Evolutionary conservation across 106 monocot genomes (phyloP), one percentile per base, ranked within the genome.

Genomic region (Acorus gramineus): DNA sequence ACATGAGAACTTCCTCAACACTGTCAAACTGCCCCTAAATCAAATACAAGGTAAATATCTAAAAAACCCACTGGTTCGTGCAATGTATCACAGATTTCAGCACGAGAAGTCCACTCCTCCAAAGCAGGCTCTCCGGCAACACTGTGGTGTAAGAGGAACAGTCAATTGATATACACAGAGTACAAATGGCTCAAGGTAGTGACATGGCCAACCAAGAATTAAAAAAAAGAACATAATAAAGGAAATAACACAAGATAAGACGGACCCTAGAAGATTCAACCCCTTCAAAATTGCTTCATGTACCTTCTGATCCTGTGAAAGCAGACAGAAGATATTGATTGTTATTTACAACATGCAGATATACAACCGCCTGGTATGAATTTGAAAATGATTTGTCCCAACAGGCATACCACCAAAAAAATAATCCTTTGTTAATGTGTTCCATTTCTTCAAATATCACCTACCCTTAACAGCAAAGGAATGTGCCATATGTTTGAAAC

Each of bases 401-500:
- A 28, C 28, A 1, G 28, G 28, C 28, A 28, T 28, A 28, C 28
- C 28, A 28, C 28, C 28, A 28, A 28, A 28, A 28, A 28, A 28
- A 28, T 28, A 28, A 28, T 28, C 28, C 0, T 28, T 28, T 28
- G 28, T 28, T 28, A 28, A 28, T 28, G 28, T 28, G 28, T 28
- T 28, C 28, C 28, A 28, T 28, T 28, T 28, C 28, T 28, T 28
- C 28, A 28, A 46, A 65, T 4, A 56, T 64, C n/a, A 54, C 59
- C n/a, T 78, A 91, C 96, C 82, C 69, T 91, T 70, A 98, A 66
- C 6, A 98, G 64, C 52, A 85, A 80, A 68, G 96, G 96, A 66
- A 98, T 85, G 69, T 74, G 88, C 91, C 96, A 98, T 55, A 91
- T 88, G 70, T 98, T 98, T 46, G 91, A 69, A 73, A 98, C 96